Percentiles rank a stretch among this genome's conserved stretches.
Conservation (phyloP, 1,284 basidiomycete genomes). For the Flammula alnicola region DNA sequence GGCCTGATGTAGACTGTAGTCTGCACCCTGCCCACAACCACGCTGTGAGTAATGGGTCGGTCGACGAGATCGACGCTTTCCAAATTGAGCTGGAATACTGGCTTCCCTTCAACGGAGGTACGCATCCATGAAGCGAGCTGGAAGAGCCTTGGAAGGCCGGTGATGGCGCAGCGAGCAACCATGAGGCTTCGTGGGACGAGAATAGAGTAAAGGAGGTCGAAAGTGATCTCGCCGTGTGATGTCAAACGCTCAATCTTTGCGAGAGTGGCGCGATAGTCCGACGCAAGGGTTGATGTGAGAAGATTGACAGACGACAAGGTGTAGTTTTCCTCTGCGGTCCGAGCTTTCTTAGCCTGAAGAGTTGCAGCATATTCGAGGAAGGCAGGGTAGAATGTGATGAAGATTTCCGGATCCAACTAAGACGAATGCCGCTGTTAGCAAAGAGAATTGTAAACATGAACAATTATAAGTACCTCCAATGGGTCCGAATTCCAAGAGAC, state of each 20-base stretch:
- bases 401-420: conserved; percentile 57
- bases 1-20: conserved; percentile 41
- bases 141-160: conserved; percentile 54
- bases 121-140: conserved; percentile 42
- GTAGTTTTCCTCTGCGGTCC: conserved; percentile 43
- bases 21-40: conserved; percentile 44
- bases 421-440: neutral
- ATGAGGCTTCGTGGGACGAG: conserved; percentile 54
- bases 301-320: conserved; percentile 46
- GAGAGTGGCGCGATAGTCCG: conserved; percentile 52
- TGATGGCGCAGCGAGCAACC: conserved; percentile 54
- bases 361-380: conserved; percentile 47
- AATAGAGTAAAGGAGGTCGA: conserved; percentile 55
- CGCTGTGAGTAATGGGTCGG: conserved; percentile 34
- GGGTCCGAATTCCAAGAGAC: conserved; percentile 61
- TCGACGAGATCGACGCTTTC: conserved; percentile 56
- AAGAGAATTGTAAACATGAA: neutral
- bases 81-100: conserved; percentile 43
- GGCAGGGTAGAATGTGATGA: conserved; percentile 54
- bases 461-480: conserved; percentile 44
- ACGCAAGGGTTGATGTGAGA: conserved; percentile 50
- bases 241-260: conserved; percentile 48
- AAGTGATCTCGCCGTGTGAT: conserved; percentile 58
- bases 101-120: conserved; percentile 36
- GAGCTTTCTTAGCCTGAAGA: conserved; percentile 40